A percentile compares a stretch with the other conserved stretches of the same genome.
These are phyloP conservation scores for Boletellus deceptivus DNA, from an alignment of 1,284 basidiomycete species.

Conservation along the genomic window DNA sequence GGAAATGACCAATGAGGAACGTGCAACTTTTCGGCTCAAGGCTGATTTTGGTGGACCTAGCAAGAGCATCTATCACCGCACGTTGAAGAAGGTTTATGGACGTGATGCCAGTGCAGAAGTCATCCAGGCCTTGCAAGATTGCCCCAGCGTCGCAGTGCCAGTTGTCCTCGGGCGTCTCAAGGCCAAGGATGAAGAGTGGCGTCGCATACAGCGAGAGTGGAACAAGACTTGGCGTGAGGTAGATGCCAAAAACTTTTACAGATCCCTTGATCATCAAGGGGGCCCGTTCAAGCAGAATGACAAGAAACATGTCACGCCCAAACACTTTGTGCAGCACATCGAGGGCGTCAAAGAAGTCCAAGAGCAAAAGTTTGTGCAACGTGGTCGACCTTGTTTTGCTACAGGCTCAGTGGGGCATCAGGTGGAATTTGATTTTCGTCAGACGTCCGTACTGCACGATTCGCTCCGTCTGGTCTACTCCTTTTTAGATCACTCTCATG, in stretches of 20 bases:
- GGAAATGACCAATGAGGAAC: conserved; percentile 88
- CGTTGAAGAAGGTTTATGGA: conserved; percentile 95
- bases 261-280: conserved; percentile 94
- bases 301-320: conserved; percentile 93
- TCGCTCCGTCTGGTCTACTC: conserved; percentile 87
- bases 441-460: conserved; percentile 83
- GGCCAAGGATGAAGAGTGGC: conserved; percentile 98
- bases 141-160: conserved; percentile 87
- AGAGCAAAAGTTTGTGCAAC: conserved; percentile 45
- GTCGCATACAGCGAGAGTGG: conserved; percentile 92
- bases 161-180: conserved; percentile 90
- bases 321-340: conserved; percentile 87
- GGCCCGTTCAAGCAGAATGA: conserved; percentile 94
- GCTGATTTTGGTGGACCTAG: conserved; percentile 88
- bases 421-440: conserved; percentile 77
- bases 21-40: conserved; percentile 80
- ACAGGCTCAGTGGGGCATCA: conserved; percentile 64
- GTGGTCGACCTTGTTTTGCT: conserved; percentile 36
- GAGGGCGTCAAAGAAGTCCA: conserved; percentile 78
- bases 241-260: conserved; percentile 96
- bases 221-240: conserved; percentile 97
- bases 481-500: conserved; percentile 84
- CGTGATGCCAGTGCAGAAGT: conserved; percentile 81
- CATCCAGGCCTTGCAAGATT: conserved; percentile 90
- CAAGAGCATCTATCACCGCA: conserved; percentile 89